These are phyloP conservation scores for Biscogniauxia sp. DNA, from an alignment of 2,329 filamentous ascomycete species.

Conservation along the genomic window DNA sequence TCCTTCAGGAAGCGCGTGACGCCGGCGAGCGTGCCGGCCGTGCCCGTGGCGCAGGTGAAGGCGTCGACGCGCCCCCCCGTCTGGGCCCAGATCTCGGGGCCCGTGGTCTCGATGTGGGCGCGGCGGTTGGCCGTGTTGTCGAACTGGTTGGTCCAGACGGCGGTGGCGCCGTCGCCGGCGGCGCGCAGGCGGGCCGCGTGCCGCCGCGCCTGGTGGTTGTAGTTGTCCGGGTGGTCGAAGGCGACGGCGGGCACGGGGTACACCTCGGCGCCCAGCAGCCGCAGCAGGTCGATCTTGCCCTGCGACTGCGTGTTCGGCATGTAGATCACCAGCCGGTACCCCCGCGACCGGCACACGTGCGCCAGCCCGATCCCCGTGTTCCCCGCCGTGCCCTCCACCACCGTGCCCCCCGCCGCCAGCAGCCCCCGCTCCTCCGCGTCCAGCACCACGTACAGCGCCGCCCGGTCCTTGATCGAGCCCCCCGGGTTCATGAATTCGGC, in stretches of 20 bases:
- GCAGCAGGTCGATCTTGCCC: slow-evolving; percentile 92
- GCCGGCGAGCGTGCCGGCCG: slow-evolving; percentile 86
- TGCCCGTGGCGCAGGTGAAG: slow-evolving; percentile 94
- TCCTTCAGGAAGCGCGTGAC: slow-evolving; percentile 87
- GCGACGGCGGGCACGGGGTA: slow-evolving; percentile 94
- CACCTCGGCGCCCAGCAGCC: slow-evolving; percentile 89
- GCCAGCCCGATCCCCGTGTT: slow-evolving; percentile 98
- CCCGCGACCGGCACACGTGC: slow-evolving; percentile 88
- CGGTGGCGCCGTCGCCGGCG: slow-evolving; percentile 35
- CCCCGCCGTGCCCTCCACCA: slow-evolving; percentile 94
- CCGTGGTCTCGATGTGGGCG: slow-evolving; percentile 95
- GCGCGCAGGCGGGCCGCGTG: slow-evolving; percentile 86
- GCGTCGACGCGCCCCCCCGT: slow-evolving; percentile 83
- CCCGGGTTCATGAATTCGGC: slow-evolving; percentile 99
- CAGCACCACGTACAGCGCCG: slow-evolving; percentile 88
- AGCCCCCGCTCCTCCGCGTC: slow-evolving; percentile 88
- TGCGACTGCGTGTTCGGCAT: slow-evolving; percentile 99
- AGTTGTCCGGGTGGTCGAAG: slow-evolving; percentile 93
- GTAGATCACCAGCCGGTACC: slow-evolving; percentile 96
- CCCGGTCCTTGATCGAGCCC: slow-evolving; percentile 93
- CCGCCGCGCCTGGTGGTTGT: slow-evolving; percentile 91
- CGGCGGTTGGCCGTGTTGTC: slow-evolving; percentile 93
- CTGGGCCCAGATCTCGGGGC: slow-evolving; percentile 95
- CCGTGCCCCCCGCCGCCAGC: slow-evolving; percentile 81
- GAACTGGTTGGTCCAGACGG: slow-evolving; percentile 99